Evolutionary conservation across 352 stramenopile genomes (phyloP), one percentile per base, ranked within the genome.

Genomic region (Phytophthora constricta): DNA sequence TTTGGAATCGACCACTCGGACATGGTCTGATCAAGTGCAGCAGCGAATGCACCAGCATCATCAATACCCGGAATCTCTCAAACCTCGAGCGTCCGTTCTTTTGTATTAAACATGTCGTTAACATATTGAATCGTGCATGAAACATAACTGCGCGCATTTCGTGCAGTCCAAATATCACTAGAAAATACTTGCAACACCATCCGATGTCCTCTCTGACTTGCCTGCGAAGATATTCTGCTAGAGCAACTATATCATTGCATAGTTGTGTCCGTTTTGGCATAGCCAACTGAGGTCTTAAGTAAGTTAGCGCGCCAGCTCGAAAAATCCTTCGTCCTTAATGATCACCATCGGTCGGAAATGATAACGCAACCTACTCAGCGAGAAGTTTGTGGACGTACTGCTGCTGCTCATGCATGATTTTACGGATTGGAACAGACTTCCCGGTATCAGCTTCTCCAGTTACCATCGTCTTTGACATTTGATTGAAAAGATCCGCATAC

Each of bases 41-140:
- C 39, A 41, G 31, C 25, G 42, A 68, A 53, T 22, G 34, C n/a
- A 46, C 10, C 10, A 25, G 9, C 46, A 14, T 51, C 37, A 14
- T 65, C 33, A 33, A 62, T 62, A 25, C 52, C 61, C 3, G 52
- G 43, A 14, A 68, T 31, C 20, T 62, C 33, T 19, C 22, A 28
- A 27, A 68, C 52, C 37, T 62, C 46, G 5, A 68, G 14, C 0
- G 45, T 62, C 61, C 61, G 62, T 22, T 52, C 56, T 4, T 13
- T 43, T 11, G 19, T 9, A 8, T 62, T 4, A 47, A 68, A 62
- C 0, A 5, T 10, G 4, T 58, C 22, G 1, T 5, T 45, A 5
- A 58, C 26, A 20, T 58, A 68, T 28, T 68, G 61, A 46, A 68
- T 45, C 2, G 51, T 68, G 8, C 54, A 27, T 17, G 58, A 58